Base-by-base conservation (phyloP, 208 protist species). In the Crithidia sp. region DNA sequence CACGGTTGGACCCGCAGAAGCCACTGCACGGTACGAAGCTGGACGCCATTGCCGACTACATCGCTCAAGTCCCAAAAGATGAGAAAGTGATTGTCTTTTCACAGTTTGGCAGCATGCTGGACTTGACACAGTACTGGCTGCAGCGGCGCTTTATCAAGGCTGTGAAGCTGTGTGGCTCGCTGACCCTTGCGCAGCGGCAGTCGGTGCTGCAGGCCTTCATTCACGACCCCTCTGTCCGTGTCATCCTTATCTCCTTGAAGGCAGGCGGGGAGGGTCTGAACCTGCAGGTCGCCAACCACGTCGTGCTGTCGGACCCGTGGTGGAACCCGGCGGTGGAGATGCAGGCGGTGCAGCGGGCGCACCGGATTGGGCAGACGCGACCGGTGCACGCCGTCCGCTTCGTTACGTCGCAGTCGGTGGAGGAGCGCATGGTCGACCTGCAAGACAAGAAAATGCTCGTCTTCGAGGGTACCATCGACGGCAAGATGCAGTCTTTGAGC, bases 221-320 rank as follows among this genome's bases (percentile, higher is more conserved):
- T 40, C 83, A 92, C 56, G 90, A 96, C 69, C 65, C 79, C n/a
- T 88, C 74, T 2, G 90, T 98, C 58, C 94, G 96, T 12, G 82
- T 98, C 7, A 99, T 99, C 67, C 79, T 99, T 17, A 93, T 99
- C n/a, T 98, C 94, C 14, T 98, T 99, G 4, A 97, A 99, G 60
- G 98, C 99, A 2, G 99, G 99, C 67, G 99, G 99, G 16, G 90
- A 99, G 37, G 99, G 99, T 74, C 97, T 99, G 67, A 99, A 99
- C 77, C 75, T 99, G 54, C 96, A 98, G 62, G 94, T 98, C 7
- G 98, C 99, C 39, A 98, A 99, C 84, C 94, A 97, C 40, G 98
- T 99, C 45, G 95, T 99, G 61, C 79, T 99, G n/a, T 99, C 95
- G 71, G 99, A 99, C 79, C 93, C 86, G 44, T 99, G 99, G 89